These are phyloP conservation scores for Ogataea glucozyma DNA, from an alignment of 805 yeast species.

Conservation along the genomic window DNA sequence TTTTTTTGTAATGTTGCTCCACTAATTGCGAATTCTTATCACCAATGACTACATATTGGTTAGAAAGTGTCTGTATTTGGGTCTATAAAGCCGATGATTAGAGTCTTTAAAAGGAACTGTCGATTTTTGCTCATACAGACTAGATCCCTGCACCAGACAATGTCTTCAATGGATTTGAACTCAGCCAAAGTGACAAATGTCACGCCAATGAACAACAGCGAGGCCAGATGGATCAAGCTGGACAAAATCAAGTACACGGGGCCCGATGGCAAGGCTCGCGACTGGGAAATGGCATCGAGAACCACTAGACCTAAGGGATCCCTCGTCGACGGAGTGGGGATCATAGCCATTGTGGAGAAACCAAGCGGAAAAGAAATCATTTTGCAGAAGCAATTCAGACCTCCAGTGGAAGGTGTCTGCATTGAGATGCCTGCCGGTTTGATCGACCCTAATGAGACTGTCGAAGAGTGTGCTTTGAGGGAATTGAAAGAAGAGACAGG, in stretches of 20 bases:
- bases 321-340: slow-evolving; percentile 87
- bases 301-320: slow-evolving; percentile 65
- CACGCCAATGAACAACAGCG: slow-evolving; percentile 38
- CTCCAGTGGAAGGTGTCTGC: slow-evolving; percentile 86
- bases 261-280: slow-evolving; percentile 67
- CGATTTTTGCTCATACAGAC: not conserved
- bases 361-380: slow-evolving; percentile 46
- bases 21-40: too few species aligned
- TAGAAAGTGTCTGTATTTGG: not conserved
- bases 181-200: slow-evolving; percentile 31
- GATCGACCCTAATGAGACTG: slow-evolving; percentile 77
- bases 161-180: slow-evolving; percentile 22
- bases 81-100: slow-evolving; percentile 1
- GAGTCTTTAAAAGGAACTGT: not conserved
- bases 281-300: slow-evolving; percentile 91
- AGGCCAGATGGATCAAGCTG: slow-evolving; percentile 68
- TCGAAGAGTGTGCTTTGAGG: slow-evolving; percentile 80
- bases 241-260: slow-evolving; percentile 69
- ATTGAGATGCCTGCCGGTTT: slow-evolving; percentile 96
- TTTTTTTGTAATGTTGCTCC: too few species aligned
- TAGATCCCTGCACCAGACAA: slow-evolving; percentile 11
- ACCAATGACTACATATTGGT: too few species aligned
- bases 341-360: slow-evolving; percentile 67
- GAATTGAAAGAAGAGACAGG: slow-evolving; percentile 95
- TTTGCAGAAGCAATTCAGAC: slow-evolving; percentile 87